Conservation (phyloP, 2,329 filamentous ascomycete species). For the Xenosphaeropsis pyriputrescens region DNA sequence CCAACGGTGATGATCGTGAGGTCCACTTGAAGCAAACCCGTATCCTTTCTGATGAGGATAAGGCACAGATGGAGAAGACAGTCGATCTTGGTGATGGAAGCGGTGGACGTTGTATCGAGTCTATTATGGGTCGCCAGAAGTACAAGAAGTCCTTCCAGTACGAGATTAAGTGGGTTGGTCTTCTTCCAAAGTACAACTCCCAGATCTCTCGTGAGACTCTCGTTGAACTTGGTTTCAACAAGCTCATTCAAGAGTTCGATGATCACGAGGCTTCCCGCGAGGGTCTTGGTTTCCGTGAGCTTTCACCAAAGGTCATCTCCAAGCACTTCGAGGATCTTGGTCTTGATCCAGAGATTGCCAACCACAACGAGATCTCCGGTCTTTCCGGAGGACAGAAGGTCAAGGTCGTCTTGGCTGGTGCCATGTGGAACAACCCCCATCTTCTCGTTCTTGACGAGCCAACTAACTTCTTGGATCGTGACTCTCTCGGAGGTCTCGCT, state of each 20-base stretch:
- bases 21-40: slow-evolving; percentile 97
- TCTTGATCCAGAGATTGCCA: slow-evolving; percentile 92
- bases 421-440: slow-evolving; percentile 99
- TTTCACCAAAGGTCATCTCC: slow-evolving; percentile 85
- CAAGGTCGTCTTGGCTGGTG: slow-evolving; percentile 91
- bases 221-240: slow-evolving; percentile 71
- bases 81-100: slow-evolving; percentile 77
- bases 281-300: slow-evolving; percentile 86
- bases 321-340: slow-evolving; percentile 98
- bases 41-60: slow-evolving; percentile 71
- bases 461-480: slow-evolving; percentile 97
- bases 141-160: slow-evolving; percentile 99
- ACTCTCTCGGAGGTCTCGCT: slow-evolving; percentile 91
- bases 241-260: slow-evolving; percentile 94
- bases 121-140: slow-evolving; percentile 91
- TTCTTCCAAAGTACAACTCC: slow-evolving; percentile 85
- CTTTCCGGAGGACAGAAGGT: slow-evolving; percentile 96
- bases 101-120: slow-evolving; percentile 63
- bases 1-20: slow-evolving; percentile 91
- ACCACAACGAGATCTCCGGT: slow-evolving; percentile 96
- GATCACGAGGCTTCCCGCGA: slow-evolving; percentile 98
- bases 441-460: slow-evolving; percentile 94
- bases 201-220: slow-evolving; percentile 90
- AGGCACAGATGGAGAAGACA: slow-evolving; percentile 79
- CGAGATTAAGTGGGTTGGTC: slow-evolving; percentile 84